Evolutionary conservation across 306 rosid genomes (phyloP).

Genomic region (Rubus idaeus): DNA sequence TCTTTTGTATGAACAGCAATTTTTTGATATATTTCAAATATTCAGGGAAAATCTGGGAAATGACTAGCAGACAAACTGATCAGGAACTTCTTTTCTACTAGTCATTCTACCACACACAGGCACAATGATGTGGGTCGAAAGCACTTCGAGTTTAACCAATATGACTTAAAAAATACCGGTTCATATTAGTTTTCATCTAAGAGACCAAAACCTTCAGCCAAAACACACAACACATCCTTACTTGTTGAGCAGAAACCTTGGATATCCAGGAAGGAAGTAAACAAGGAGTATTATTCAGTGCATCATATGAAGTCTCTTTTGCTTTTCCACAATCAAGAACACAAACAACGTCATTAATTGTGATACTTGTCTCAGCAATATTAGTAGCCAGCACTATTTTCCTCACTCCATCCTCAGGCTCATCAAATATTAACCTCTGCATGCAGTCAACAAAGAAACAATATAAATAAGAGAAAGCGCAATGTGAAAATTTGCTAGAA

Average conservation of each 20-base stretch:
- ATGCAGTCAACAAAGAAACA: constrained; percentile 35
- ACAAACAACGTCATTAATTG: constrained; percentile 86
- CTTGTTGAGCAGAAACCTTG: constrained; percentile 92
- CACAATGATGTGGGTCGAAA: neutral
- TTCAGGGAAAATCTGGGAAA: neutral
- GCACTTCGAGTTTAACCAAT: constrained; percentile 1
- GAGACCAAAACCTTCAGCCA: constrained; percentile 32
- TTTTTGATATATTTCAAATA: neutral
- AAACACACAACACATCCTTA: constrained; percentile 54
- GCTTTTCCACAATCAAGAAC: constrained; percentile 99
- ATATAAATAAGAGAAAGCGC: constrained; percentile 16
- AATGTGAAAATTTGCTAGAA: neutral
- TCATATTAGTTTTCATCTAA: constrained; percentile 6
- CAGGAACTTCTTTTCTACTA: neutral
- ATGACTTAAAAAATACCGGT: neutral
- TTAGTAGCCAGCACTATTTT: constrained; percentile 94
- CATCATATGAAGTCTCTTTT: constrained; percentile 95
- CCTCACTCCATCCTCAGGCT: constrained; percentile 77
- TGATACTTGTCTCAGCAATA: constrained; percentile 97
- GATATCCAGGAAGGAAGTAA: constrained; percentile 98
- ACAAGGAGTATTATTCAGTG: constrained; percentile 96
- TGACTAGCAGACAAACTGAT: neutral
- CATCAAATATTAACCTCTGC: constrained; percentile 90
- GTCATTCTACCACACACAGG: constrained; percentile 5
- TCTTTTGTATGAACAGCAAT: neutral